These are phyloP conservation scores for Sutorius eximius DNA, from an alignment of 1,284 basidiomycete species.

Conservation along the genomic window DNA sequence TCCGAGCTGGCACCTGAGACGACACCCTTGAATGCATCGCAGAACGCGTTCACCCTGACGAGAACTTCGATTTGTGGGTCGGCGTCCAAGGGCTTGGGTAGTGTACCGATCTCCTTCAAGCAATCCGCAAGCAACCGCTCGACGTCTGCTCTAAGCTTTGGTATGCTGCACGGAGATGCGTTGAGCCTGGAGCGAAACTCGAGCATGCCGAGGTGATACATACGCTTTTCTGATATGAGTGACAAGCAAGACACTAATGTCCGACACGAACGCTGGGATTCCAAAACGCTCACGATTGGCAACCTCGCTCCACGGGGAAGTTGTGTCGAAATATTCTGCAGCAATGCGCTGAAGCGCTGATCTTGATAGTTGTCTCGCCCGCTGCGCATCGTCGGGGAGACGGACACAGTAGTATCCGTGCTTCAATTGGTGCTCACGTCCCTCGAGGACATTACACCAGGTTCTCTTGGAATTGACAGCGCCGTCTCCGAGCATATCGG, in stretches of 20 bases:
- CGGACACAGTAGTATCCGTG: slow-evolving; percentile 70
- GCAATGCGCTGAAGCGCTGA: slow-evolving; percentile 43
- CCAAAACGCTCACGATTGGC: slow-evolving; percentile 51
- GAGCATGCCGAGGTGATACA: slow-evolving; percentile 20
- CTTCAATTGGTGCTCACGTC: slow-evolving; percentile 40
- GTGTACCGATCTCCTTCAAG: slow-evolving; percentile 35
- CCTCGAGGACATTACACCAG: slow-evolving; percentile 60
- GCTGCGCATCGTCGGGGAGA: slow-evolving; percentile 61
- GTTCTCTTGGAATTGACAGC: slow-evolving; percentile 40
- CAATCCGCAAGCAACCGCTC: slow-evolving; percentile 40
- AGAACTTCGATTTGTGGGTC: slow-evolving; percentile 51
- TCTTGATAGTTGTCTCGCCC: slow-evolving; percentile 39
- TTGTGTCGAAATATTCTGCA: slow-evolving; percentile 47
- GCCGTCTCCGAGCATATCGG: slow-evolving; percentile 51
- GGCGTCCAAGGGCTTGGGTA: slow-evolving; percentile 42
- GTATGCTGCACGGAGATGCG: slow-evolving; percentile 40
- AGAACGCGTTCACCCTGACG: slow-evolving; percentile 46
- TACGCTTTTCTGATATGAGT: slow-evolving; percentile 52
- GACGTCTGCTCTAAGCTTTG: slow-evolving; percentile 38
- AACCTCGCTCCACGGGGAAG: slow-evolving; percentile 51
- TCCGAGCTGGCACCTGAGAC: slow-evolving; percentile 39
- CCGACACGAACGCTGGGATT: slow-evolving; percentile 51
- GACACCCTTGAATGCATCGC: slow-evolving; percentile 35
- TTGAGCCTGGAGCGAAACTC: slow-evolving; percentile 9
- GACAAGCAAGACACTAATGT: slow-evolving; percentile 53